These are phyloP conservation scores for Asterochloris erici DNA, from an alignment of 139 green algal genomes.

Conservation along the genomic window DNA sequence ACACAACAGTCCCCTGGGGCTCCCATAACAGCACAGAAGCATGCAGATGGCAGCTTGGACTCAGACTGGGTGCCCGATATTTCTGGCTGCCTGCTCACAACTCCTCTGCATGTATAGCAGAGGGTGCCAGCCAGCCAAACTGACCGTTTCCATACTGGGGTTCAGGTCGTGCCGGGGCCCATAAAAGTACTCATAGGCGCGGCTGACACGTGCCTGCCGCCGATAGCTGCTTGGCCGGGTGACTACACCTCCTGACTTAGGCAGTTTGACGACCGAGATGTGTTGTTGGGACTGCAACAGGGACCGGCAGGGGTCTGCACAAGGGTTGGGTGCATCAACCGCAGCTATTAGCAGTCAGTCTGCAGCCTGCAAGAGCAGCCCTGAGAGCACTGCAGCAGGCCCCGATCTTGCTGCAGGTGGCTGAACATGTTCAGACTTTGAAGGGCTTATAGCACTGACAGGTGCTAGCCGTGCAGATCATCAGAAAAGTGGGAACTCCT, in stretches of 20 bases:
- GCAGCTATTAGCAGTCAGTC: no score
- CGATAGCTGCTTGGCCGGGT: conserved; percentile 54
- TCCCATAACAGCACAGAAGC: background rate
- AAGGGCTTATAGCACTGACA: no score
- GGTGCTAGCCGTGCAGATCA: no score
- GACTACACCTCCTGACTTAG: conserved; percentile 82
- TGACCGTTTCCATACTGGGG: conserved; percentile 50
- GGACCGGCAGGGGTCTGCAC: background rate
- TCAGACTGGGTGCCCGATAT: conserved; percentile 45
- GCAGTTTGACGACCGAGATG: conserved; percentile 68
- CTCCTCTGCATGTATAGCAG: conserved; percentile 62
- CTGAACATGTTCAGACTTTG: no score
- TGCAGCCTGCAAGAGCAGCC: no score
- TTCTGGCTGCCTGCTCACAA: conserved; percentile 70
- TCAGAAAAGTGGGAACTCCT: no score
- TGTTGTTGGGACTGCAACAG: conserved; percentile 3
- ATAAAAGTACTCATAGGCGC: conserved; percentile 92
- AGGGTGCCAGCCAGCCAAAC: conserved; percentile 50
- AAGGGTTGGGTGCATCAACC: background rate
- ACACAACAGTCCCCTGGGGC: background rate
- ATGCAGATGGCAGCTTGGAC: background rate
- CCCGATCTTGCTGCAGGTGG: no score
- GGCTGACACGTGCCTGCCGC: conserved; percentile 39
- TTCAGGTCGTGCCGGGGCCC: conserved; percentile 51
- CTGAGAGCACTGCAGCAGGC: no score